These are phyloP conservation scores for Kwoniella pini DNA, from an alignment of 768 basidiomycete genomes.

Conservation along the genomic window DNA sequence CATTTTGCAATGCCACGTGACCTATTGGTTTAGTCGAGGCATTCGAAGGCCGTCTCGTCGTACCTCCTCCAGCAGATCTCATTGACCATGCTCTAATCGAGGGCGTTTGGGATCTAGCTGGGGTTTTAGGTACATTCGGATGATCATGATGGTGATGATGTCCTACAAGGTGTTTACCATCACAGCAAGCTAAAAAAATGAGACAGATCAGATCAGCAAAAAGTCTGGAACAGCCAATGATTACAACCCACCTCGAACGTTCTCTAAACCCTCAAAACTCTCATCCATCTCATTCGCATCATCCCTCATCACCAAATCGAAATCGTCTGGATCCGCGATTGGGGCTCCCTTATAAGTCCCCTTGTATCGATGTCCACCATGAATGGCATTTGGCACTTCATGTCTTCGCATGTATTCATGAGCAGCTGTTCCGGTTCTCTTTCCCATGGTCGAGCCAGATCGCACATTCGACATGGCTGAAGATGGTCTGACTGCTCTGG, in stretches of 20 bases:
- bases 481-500: conserved; percentile 25
- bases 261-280: conserved; percentile 89
- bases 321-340: conserved; percentile 37
- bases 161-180: conserved; percentile 50
- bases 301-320: conserved; percentile 43
- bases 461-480: conserved; percentile 36
- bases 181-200: conserved; percentile 44
- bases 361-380: conserved; percentile 48
- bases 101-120: conserved; percentile 23
- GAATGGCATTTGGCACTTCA: conserved; percentile 41
- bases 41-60: conserved; percentile 12
- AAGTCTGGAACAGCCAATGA: background rate
- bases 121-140: conserved; percentile 16
- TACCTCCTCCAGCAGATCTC: conserved; percentile 5
- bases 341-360: conserved; percentile 37
- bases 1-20: background rate
- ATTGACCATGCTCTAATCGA: conserved; percentile 29
- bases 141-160: conserved; percentile 34
- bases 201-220: background rate
- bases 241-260: conserved; percentile 66
- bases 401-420: conserved; percentile 79
- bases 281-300: conserved; percentile 59
- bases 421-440: conserved; percentile 87
- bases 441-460: conserved; percentile 60
- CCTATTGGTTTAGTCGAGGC: conserved; percentile 10